These are phyloP conservation scores for Eimeria falciformis DNA, from an alignment of 169 alveolate genomes.

Conservation along the genomic window DNA sequence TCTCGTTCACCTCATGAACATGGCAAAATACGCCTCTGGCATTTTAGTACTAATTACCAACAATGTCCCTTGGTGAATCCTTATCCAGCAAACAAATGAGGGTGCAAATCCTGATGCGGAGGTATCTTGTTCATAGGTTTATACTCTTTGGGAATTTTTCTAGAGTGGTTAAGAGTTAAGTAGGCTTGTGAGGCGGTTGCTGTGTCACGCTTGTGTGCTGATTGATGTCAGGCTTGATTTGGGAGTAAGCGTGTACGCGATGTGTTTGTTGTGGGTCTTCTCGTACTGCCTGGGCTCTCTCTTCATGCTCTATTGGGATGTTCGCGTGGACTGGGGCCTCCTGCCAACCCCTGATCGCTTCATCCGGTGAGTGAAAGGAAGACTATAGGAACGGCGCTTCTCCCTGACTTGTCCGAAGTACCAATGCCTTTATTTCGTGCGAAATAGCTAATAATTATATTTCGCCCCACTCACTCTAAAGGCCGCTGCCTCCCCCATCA, in stretches of 20 bases:
- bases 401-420: too few relatives aligned
- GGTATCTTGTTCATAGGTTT: neutral
- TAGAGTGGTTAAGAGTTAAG: neutral
- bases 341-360: conserved; percentile 70
- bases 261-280: conserved; percentile 82
- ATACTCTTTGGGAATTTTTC: neutral
- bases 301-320: conserved; percentile 91
- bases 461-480: too few relatives aligned
- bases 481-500: too few relatives aligned
- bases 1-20: conserved; percentile 71
- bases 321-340: conserved; percentile 92
- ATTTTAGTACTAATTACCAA: conserved; percentile 72
- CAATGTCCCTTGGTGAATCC: conserved; percentile 52
- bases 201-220: too few relatives aligned
- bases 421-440: too few relatives aligned
- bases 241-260: conserved; percentile 78
- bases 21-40: conserved; percentile 79
- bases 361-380: conserved; percentile 35
- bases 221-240: conserved; percentile 70
- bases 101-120: too few relatives aligned
- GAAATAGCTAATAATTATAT: too few relatives aligned
- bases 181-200: neutral
- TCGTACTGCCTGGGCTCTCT: conserved; percentile 88
- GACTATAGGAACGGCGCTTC: too few relatives aligned
- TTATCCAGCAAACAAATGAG: too few relatives aligned